phyloP scores from a whole-genome alignment of 495 filamentous ascomycete species.

The Margaritispora aquatica region DNA sequence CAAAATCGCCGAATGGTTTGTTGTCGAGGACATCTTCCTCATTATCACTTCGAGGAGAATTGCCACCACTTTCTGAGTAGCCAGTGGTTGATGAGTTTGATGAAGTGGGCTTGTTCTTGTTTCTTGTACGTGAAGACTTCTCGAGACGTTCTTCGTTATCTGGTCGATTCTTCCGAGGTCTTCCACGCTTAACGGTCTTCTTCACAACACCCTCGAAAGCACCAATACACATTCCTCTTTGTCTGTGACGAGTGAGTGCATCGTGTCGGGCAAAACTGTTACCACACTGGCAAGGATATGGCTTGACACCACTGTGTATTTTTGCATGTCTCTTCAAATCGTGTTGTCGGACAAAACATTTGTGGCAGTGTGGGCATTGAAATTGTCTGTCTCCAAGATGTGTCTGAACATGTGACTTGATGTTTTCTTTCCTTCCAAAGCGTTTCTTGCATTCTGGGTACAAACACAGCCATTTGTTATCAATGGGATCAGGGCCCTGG shows the following conservation, averaged over 20 bases:
- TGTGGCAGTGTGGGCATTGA: constrained; percentile 79
- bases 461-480: constrained; percentile 81
- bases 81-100: constrained; percentile 40
- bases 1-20: constrained; percentile 33
- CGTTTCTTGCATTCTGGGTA: constrained; percentile 74
- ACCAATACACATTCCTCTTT: constrained; percentile 91
- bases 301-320: constrained; percentile 90
- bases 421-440: constrained; percentile 94
- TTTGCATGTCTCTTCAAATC: constrained; percentile 95
- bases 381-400: constrained; percentile 94
- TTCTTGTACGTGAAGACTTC: constrained; percentile 49
- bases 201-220: constrained; percentile 79
- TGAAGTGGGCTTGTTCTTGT: constrained; percentile 43
- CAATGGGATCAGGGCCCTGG: constrained; percentile 63
- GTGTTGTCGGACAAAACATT: constrained; percentile 94
- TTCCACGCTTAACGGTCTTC: constrained; percentile 59
- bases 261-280: constrained; percentile 90
- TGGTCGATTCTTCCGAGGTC: constrained; percentile 56
- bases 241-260: constrained; percentile 87
- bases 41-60: constrained; percentile 34
- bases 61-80: constrained; percentile 37
- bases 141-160: constrained; percentile 61
- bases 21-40: constrained; percentile 40
- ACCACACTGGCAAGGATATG: constrained; percentile 85
- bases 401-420: constrained; percentile 95